Conservation (phyloP, 257 asterid genomes). For the Eustoma russellianum region DNA sequence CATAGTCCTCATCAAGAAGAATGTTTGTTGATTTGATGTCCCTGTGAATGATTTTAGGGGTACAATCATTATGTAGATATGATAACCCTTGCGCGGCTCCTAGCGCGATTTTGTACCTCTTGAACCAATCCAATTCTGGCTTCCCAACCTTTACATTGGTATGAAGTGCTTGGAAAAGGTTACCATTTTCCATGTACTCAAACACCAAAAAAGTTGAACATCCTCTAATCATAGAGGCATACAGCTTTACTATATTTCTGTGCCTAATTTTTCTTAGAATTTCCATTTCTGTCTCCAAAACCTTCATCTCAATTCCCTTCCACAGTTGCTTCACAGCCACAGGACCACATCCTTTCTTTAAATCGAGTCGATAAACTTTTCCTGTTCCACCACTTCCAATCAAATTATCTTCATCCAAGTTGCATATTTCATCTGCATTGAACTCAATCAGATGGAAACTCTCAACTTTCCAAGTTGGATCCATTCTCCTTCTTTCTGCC, state of each 20-base stretch:
- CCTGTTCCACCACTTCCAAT: slow-evolving; percentile 88
- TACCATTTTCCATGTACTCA: slow-evolving; percentile 83
- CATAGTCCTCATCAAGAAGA: slow-evolving; percentile 80
- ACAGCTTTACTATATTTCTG: slow-evolving; percentile 72
- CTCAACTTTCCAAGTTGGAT: slow-evolving; percentile 55
- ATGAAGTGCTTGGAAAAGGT: slow-evolving; percentile 70
- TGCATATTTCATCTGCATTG: slow-evolving; percentile 61
- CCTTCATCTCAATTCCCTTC: slow-evolving; percentile 59
- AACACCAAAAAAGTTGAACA: slow-evolving; percentile 68
- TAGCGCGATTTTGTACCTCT: slow-evolving; percentile 55
- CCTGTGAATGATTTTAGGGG: slow-evolving; percentile 64
- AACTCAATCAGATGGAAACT: slow-evolving; percentile 78
- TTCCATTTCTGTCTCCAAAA: slow-evolving; percentile 72
- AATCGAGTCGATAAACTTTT: slow-evolving; percentile 75
- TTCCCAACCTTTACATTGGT: slow-evolving; percentile 48
- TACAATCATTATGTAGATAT: slow-evolving; percentile 75
- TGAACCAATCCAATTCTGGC: slow-evolving; percentile 70
- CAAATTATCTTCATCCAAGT: slow-evolving; percentile 63
- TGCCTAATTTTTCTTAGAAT: slow-evolving; percentile 75
- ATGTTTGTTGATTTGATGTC: slow-evolving; percentile 89
- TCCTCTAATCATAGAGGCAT: slow-evolving; percentile 62
- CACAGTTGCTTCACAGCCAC: slow-evolving; percentile 85
- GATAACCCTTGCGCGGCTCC: slow-evolving; percentile 92
- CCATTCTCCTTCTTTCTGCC: slow-evolving; percentile 36
- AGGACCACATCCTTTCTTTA: slow-evolving; percentile 74